A percentile compares a stretch with the other conserved stretches of the same genome.
phyloP scores from a whole-genome alignment of 2,329 filamentous ascomycete species.

The Paecilomyces formosus region DNA sequence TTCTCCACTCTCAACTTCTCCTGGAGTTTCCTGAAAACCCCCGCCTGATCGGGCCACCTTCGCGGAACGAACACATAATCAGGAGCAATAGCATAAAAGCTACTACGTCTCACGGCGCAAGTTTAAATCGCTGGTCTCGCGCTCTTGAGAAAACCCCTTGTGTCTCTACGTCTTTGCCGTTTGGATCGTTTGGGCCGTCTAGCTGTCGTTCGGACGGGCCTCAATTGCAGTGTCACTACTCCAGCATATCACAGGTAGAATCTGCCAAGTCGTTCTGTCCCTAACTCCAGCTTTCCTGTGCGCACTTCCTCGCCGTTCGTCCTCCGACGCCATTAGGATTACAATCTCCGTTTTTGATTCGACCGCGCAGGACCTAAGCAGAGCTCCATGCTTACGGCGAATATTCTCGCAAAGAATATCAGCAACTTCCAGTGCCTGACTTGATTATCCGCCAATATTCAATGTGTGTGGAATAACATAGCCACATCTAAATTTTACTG shows the following conservation, averaged over 20 bases:
- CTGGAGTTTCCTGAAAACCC: background rate
- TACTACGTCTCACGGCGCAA: conserved; percentile 12
- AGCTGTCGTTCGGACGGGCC: background rate
- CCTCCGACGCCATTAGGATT: background rate
- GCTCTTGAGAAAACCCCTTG: background rate
- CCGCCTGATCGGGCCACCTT: background rate
- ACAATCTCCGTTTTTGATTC: conserved; percentile 2
- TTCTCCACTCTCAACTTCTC: background rate
- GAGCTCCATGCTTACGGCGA: background rate
- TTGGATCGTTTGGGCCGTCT: background rate
- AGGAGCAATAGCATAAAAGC: background rate
- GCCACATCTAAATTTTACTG: background rate
- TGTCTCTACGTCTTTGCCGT: background rate
- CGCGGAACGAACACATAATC: background rate
- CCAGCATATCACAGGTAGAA: background rate
- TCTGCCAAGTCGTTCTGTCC: background rate
- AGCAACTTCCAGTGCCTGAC: background rate
- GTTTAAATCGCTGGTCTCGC: conserved; percentile 4
- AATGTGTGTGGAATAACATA: background rate
- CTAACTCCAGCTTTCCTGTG: background rate
- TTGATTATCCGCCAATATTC: background rate
- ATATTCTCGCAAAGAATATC: background rate
- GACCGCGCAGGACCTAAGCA: background rate
- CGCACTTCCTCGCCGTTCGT: background rate
- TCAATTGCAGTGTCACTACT: background rate